Evolutionary conservation across 371 early-diverging fungal genomes (phyloP), one percentile per base, ranked within the genome.

Genomic region (Lichtheimia hyalospora): DNA sequence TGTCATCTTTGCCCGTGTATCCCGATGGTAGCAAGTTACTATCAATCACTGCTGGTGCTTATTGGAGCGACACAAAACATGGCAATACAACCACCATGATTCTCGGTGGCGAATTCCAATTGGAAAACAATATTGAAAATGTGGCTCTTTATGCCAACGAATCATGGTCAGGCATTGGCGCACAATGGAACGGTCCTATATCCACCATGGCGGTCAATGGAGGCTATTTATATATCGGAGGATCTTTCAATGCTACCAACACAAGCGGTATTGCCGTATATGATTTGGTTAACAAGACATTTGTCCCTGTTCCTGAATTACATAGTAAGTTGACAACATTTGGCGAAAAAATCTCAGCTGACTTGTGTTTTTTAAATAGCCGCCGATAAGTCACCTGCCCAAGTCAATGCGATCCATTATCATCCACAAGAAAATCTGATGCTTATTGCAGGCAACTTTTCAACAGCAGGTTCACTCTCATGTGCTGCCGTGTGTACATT

Each of bases 361-460:
- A 24, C 20, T 34, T 20, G 2, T 20, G 2, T 12, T 34, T 5
- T 52, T 25, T 13, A 14, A 15, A 14, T 53, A 67, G 67, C 67
- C 8, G 53, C 49, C 1, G 73, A 75, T 54, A 70, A 70, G 5
- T 65, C 71, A 0, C 56, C 56, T 4, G 70, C 75, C 0, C 60
- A 34, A 8, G 75, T 88, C 25, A 78, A 82, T 51, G 60, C 70
- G 12, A 75, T 86, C 40, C 75, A 71, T 25, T 59, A 63, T 28
- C 64, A 64, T 7, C 66, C 70, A 3, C 55, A 66, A 10, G 62
- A 63, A 24, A 56, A 61, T 0, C 24, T 53, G 15, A 64, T 86
- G 7, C 46, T 83, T 23, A 60, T 88, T 5, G 86, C 74, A n/a
- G 88, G 88, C 8, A 73, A 73, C 24, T 88, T 88, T 59, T 71